Percentiles rank a stretch among this genome's conserved stretches.
These are phyloP conservation scores for Selaginella moellendorffii DNA, from an alignment of 75 land plant genomes.

Conservation along the genomic window DNA sequence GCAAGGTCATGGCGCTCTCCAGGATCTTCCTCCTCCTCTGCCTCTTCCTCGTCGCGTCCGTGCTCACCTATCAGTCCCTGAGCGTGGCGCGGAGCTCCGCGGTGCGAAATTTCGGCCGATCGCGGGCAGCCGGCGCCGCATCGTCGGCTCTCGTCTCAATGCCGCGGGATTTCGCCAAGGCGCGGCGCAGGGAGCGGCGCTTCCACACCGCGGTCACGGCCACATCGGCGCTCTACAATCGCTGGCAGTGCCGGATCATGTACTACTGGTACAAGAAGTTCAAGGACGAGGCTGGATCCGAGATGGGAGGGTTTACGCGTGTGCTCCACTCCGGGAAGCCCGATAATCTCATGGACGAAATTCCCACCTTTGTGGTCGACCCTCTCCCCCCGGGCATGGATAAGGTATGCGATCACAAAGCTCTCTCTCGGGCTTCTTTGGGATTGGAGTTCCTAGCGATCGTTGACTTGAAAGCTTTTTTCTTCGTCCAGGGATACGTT, in stretches of 20 bases:
- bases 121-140: neutral
- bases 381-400: constrained; percentile 8
- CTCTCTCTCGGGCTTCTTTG: neutral
- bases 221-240: constrained; percentile 53
- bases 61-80: constrained; percentile 62
- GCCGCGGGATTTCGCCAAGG: constrained; percentile 27
- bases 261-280: constrained; percentile 27
- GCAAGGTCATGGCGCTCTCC: neutral
- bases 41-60: neutral
- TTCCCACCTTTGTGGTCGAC: constrained; percentile 2
- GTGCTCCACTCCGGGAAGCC: neutral
- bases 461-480: too few relatives aligned
- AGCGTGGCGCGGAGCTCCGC: neutral
- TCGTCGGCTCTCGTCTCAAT: constrained; percentile 34
- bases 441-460: too few relatives aligned
- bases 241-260: constrained; percentile 92
- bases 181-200: constrained; percentile 13
- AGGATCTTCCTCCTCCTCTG: neutral
- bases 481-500: constrained; percentile 5
- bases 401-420: constrained; percentile 1
- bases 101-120: neutral
- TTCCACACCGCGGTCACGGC: constrained; percentile 82
- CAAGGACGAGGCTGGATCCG: constrained; percentile 3
- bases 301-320: constrained; percentile 9
- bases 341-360: constrained; percentile 8